Percentiles rank a stretch among this genome's conserved stretches.
These are phyloP conservation scores for Stygiomarasmius scandens DNA, from an alignment of 1,284 basidiomycete species.

Conservation along the genomic window DNA sequence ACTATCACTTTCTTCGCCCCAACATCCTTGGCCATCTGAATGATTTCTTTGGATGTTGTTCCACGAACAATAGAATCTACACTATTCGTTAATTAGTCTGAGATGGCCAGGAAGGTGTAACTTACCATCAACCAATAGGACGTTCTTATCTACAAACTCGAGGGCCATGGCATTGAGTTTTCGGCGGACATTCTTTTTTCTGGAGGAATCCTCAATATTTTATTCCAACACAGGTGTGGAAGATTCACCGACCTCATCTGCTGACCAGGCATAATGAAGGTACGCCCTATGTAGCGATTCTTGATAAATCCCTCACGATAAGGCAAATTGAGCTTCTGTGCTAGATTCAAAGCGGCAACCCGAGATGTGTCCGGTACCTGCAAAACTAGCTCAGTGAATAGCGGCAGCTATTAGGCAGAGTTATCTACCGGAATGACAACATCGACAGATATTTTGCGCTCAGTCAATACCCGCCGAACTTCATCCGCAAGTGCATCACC, in stretches of 20 bases:
- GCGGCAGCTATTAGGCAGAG: slow-evolving; percentile 4
- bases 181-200: slow-evolving; percentile 92
- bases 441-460: slow-evolving; percentile 77
- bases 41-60: slow-evolving; percentile 98
- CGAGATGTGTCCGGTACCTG: slow-evolving; percentile 95
- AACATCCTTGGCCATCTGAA: slow-evolving; percentile 99
- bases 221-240: neutral
- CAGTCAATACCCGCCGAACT: slow-evolving; percentile 74
- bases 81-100: slow-evolving; percentile 3
- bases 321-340: slow-evolving; percentile 87
- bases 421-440: slow-evolving; percentile 92
- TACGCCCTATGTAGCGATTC: slow-evolving; percentile 97
- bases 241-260: slow-evolving; percentile 73
- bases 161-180: slow-evolving; percentile 99
- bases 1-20: slow-evolving; percentile 98
- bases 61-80: slow-evolving; percentile 98
- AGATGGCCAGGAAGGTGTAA: slow-evolving; percentile 7
- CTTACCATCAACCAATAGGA: slow-evolving; percentile 93
- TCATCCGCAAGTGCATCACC: slow-evolving; percentile 93
- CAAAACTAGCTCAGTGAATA: slow-evolving; percentile 11
- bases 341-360: slow-evolving; percentile 94
- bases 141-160: slow-evolving; percentile 92
- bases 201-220: slow-evolving; percentile 29
- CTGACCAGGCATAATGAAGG: slow-evolving; percentile 99
- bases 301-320: slow-evolving; percentile 99